Percentiles rank a stretch among this genome's conserved stretches.
Evolutionary conservation across 495 filamentous ascomycete genomes (phyloP).

Genomic region (Hypoxylon rickii): DNA sequence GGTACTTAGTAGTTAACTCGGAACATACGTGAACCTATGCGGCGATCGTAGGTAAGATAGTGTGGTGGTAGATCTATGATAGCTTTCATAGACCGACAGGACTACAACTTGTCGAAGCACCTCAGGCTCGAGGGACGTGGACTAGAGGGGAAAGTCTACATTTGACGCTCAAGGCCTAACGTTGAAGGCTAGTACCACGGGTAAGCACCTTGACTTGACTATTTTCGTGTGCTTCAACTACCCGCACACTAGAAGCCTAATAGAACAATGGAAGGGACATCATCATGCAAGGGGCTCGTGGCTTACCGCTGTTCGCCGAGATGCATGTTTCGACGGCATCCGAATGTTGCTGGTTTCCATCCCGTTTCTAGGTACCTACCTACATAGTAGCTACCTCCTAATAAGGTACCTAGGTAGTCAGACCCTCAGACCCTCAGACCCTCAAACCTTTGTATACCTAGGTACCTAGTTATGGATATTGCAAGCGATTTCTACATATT

Average conservation of each 20-base stretch:
- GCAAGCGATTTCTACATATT: too few relatives aligned
- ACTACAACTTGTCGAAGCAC: too few relatives aligned
- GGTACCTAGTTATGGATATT: too few relatives aligned
- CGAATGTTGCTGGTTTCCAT: slow-evolving; percentile 5
- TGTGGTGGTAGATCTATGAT: too few relatives aligned
- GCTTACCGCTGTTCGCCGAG: slow-evolving; percentile 27
- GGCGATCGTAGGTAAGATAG: not conserved
- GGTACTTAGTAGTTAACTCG: too few relatives aligned
- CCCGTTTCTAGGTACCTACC: not conserved
- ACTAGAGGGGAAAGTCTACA: not conserved
- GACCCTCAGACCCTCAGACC: too few relatives aligned
- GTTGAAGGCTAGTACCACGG: not conserved
- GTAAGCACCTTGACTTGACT: slow-evolving; percentile 16
- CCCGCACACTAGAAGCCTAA: slow-evolving; percentile 28
- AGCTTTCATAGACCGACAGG: too few relatives aligned
- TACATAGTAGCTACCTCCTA: too few relatives aligned
- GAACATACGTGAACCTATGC: too few relatives aligned
- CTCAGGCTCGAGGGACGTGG: not conserved
- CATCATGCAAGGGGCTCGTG: slow-evolving; percentile 33
- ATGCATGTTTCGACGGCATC: slow-evolving; percentile 24
- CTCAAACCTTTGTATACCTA: too few relatives aligned
- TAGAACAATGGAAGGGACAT: slow-evolving; percentile 28
- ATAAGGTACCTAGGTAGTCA: too few relatives aligned
- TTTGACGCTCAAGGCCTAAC: not conserved
- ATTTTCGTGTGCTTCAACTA: slow-evolving; percentile 18